These are phyloP conservation scores for Aspergillus carlsbadensis DNA, from an alignment of 495 filamentous ascomycete species.

Conservation along the genomic window DNA sequence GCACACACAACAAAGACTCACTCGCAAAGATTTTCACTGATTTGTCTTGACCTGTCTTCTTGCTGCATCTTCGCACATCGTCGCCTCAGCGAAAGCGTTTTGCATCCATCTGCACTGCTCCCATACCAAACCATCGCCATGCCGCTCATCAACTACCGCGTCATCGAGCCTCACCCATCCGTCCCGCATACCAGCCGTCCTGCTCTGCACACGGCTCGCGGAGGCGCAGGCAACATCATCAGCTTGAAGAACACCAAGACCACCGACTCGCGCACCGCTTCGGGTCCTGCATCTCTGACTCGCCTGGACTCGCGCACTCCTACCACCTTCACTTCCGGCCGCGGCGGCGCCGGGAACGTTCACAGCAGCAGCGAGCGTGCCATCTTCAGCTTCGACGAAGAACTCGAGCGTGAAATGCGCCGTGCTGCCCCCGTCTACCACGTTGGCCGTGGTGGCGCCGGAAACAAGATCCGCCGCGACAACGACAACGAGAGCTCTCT, in stretches of 20 bases:
- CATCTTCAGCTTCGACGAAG: conserved; percentile 90
- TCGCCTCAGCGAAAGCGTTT: background rate
- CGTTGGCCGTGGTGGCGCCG: conserved; percentile 85
- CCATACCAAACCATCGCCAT: conserved; percentile 17
- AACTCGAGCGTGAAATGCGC: conserved; percentile 69
- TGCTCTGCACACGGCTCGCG: conserved; percentile 73
- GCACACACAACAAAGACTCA: conserved; percentile 19
- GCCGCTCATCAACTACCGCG: conserved; percentile 51
- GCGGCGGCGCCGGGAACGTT: conserved; percentile 89
- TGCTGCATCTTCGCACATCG: conserved; percentile 18
- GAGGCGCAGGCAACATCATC: conserved; percentile 79
- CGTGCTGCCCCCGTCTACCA: conserved; percentile 69
- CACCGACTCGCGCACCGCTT: conserved; percentile 48
- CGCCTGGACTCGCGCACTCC: conserved; percentile 42
- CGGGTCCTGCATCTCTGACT: conserved; percentile 53
- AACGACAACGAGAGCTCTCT: conserved; percentile 33
- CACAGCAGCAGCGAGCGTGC: conserved; percentile 64
- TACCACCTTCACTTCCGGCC: conserved; percentile 68
- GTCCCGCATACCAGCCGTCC: conserved; percentile 59
- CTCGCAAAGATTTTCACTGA: conserved; percentile 11
- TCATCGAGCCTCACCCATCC: conserved; percentile 81
- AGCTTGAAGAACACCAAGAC: conserved; percentile 68
- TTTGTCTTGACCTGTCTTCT: background rate
- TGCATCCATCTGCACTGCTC: background rate
- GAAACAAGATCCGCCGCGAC: conserved; percentile 63